A percentile compares a stretch with the other conserved stretches of the same genome.
phyloP scores from a whole-genome alignment of 139 green algal species.

The Micromonas pusilla region DNA sequence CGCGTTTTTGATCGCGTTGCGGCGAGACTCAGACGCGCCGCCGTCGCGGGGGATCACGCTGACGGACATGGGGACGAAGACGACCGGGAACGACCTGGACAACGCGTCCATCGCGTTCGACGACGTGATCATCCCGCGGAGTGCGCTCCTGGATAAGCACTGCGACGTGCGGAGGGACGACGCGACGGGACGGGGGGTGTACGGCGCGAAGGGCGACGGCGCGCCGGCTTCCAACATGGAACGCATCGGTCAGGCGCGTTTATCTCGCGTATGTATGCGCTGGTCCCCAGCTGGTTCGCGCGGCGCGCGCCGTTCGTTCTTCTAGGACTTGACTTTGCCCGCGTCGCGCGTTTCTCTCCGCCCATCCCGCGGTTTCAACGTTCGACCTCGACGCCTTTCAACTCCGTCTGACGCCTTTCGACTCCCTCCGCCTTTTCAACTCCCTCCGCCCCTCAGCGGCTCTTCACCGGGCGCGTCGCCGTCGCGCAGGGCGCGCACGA shows the following conservation, averaged over 20 bases:
- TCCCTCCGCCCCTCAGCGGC: slow-evolving; percentile 27
- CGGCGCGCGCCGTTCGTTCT: too few relatives aligned
- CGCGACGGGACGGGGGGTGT: not conserved
- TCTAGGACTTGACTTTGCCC: too few relatives aligned
- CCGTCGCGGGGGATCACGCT: slow-evolving; percentile 1
- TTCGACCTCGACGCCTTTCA: too few relatives aligned
- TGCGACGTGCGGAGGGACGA: slow-evolving; percentile 17
- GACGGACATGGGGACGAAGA: slow-evolving; percentile 33
- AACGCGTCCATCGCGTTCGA: slow-evolving; percentile 31
- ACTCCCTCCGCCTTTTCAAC: too few relatives aligned
- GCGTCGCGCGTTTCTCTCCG: too few relatives aligned
- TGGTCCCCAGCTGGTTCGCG: too few relatives aligned
- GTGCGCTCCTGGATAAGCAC: slow-evolving; percentile 25
- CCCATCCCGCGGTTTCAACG: too few relatives aligned
- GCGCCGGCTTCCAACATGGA: not conserved
- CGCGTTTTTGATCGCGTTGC: slow-evolving; percentile 30
- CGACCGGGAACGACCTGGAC: slow-evolving; percentile 35
- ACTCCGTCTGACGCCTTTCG: too few relatives aligned
- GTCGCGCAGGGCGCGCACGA: slow-evolving; percentile 21
- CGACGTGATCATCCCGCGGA: not conserved
- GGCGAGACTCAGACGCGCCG: not conserved
- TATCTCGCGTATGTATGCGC: too few relatives aligned
- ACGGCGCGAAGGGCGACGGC: slow-evolving; percentile 6
- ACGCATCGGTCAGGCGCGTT: not conserved
- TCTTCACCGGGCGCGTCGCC: slow-evolving; percentile 30